Evolutionary conservation across 768 basidiomycete species (phyloP).

Genomic region (Tylopilus vinaceipallidus): DNA sequence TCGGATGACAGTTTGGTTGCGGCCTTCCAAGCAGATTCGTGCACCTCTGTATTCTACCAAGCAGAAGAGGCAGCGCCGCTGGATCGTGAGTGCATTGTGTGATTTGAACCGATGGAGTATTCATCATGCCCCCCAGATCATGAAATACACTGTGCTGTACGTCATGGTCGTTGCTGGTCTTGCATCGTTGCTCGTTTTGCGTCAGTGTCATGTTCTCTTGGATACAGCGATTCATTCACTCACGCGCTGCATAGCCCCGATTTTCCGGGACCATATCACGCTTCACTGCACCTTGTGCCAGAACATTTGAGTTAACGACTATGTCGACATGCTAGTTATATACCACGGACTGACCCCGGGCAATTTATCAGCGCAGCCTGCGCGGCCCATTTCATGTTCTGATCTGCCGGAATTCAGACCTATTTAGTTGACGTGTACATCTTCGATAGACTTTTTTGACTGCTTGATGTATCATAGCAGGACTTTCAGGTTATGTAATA

Average conservation of each 20-base stretch:
- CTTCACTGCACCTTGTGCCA: conserved; percentile 82
- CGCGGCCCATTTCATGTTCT: conserved; percentile 5
- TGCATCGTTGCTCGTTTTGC: conserved; percentile 78
- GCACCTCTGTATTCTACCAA: conserved; percentile 92
- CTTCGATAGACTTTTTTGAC: conserved; percentile 13
- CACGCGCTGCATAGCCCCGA: conserved; percentile 48
- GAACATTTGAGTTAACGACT: conserved; percentile 73
- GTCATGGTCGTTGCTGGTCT: conserved; percentile 70
- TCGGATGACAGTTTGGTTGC: conserved; percentile 76
- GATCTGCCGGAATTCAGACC: conserved; percentile 21
- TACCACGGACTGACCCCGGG: conserved; percentile 10
- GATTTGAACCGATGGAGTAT: background rate
- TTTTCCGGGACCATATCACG: conserved; percentile 80
- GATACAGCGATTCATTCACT: conserved; percentile 6
- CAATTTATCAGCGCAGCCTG: background rate
- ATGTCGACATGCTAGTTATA: conserved; percentile 7
- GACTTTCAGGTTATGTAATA: conserved; percentile 15
- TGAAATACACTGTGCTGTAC: conserved; percentile 87
- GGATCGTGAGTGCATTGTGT: conserved; percentile 60
- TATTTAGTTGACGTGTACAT: conserved; percentile 28
- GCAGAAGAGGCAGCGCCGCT: conserved; percentile 87
- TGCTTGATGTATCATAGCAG: conserved; percentile 32
- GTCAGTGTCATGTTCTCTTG: conserved; percentile 46
- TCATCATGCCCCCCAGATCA: conserved; percentile 45
- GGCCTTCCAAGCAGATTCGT: conserved; percentile 91